These are phyloP conservation scores for Harringtonia lauricola DNA, from an alignment of 2,329 filamentous ascomycete genomes.

Conservation along the genomic window DNA sequence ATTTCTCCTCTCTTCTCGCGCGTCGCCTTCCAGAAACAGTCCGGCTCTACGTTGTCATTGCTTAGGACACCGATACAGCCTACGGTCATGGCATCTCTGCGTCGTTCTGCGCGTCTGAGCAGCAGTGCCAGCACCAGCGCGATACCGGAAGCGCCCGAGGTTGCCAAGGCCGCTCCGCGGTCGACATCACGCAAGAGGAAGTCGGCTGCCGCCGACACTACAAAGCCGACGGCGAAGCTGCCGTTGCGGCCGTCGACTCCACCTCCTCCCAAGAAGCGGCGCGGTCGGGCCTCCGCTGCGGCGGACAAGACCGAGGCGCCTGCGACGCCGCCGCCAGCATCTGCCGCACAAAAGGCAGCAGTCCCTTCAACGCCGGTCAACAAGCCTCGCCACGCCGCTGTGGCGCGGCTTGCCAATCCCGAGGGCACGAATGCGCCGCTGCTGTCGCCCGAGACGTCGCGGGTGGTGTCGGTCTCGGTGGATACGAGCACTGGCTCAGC, in stretches of 20 bases:
- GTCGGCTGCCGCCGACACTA: neutral
- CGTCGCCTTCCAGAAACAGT: too few relatives aligned
- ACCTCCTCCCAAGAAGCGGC: slow-evolving; percentile 19
- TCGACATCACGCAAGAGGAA: slow-evolving; percentile 18
- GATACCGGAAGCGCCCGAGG: slow-evolving; percentile 5
- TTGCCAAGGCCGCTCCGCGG: neutral
- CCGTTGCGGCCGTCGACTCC: slow-evolving; percentile 4
- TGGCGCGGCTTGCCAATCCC: slow-evolving; percentile 49
- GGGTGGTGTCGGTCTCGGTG: slow-evolving; percentile 35
- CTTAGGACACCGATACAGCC: neutral
- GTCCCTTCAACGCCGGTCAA: slow-evolving; percentile 9
- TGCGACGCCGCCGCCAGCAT: slow-evolving; percentile 35
- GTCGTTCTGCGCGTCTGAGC: slow-evolving; percentile 28
- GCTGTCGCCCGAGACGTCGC: slow-evolving; percentile 59
- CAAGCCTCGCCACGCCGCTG: slow-evolving; percentile 28
- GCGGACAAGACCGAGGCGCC: slow-evolving; percentile 21
- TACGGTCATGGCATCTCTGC: slow-evolving; percentile 17
- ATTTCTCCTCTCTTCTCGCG: neutral
- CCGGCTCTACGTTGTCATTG: neutral
- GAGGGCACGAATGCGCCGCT: slow-evolving; percentile 58
- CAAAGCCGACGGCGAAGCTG: neutral
- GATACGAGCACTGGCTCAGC: slow-evolving; percentile 20
- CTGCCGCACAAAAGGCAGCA: slow-evolving; percentile 27
- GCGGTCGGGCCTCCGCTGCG: slow-evolving; percentile 3
- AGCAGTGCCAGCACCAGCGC: slow-evolving; percentile 16